Base-by-base conservation (phyloP, 1,284 basidiomycete species). In the Pterulicium gracile region DNA sequence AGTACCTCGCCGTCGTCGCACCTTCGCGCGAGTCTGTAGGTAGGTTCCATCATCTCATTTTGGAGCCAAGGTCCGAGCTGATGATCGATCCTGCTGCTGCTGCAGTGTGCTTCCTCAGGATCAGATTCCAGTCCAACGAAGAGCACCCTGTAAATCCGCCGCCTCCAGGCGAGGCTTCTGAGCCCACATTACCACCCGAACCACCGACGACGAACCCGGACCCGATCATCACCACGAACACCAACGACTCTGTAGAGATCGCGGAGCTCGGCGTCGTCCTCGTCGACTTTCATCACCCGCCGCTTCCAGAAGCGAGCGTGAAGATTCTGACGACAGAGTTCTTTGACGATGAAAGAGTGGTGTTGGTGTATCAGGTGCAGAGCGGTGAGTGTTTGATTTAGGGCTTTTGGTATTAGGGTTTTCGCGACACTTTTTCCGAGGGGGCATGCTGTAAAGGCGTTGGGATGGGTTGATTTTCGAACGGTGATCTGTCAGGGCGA, bases 341-440 rank as follows among this genome's bases (percentile, higher is more conserved):
- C 62, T 86, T 88, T 58, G 84, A 88, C 65, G 79, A 85, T 55
- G 72, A 80, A 58, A 67, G 60, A 55, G 57, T 85, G 47, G 68
- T 84, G 53, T 65, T 85, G 53, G 70, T 84, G 49, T 79, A 75
- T 63, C 70, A 63, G 36, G 63, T 61, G 55, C 54, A 61, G 58
- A 61, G 63, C 52, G 65, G 73, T 78, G 59, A 58, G 70, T 64
- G 53, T 50, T 44, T 56, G n/a, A n/a, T n/a, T n/a, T n/a, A n/a
- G n/a, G n/a, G n/a, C n/a, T n/a, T n/a, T n/a, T n/a, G n/a, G n/a
- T n/a, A n/a, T n/a, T n/a, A n/a, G n/a, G n/a, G n/a, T n/a, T n/a
- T n/a, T n/a, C n/a, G n/a, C n/a, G n/a, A n/a, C n/a, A n/a, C n/a
- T n/a, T n/a, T n/a, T n/a, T n/a, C n/a, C n/a, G n/a, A n/a, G n/a